Conservation (phyloP, 2,329 filamentous ascomycete genomes). For the Ophiocordyceps robertsii region DNA sequence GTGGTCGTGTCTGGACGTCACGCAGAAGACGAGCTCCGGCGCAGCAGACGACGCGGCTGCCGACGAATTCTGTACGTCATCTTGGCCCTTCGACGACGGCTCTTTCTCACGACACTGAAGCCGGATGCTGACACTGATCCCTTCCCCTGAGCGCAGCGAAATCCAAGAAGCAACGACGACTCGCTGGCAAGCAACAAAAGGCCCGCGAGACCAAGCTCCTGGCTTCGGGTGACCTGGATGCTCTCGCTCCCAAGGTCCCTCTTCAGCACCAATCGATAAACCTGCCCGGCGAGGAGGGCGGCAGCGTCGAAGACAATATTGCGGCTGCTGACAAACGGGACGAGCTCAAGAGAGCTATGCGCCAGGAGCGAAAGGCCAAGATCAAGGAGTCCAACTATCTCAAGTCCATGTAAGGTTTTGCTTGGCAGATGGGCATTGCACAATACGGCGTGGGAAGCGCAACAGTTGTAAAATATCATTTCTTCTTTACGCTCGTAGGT, state of each 20-base stretch:
- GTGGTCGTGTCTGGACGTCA: conserved; percentile 56
- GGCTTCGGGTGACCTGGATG: conserved; percentile 51
- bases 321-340: conserved; percentile 37
- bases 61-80: conserved; percentile 65
- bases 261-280: conserved; percentile 69
- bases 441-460: conserved; percentile 9
- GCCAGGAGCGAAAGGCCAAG: conserved; percentile 57
- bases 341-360: conserved; percentile 57
- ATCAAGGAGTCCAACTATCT: conserved; percentile 84
- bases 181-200: conserved; percentile 53
- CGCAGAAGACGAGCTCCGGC: conserved; percentile 34
- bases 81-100: not conserved
- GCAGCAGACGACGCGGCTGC: conserved; percentile 42
- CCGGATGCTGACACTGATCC: not conserved
- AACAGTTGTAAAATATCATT: conserved; percentile 13
- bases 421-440: conserved; percentile 7
- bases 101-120: not conserved
- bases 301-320: conserved; percentile 29
- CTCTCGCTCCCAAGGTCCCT: conserved; percentile 56
- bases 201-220: conserved; percentile 43
- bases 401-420: conserved; percentile 51
- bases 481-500: not conserved
- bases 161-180: conserved; percentile 66
- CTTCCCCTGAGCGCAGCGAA: conserved; percentile 41
- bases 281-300: conserved; percentile 39